These are phyloP conservation scores for Curvularia spicifera DNA, from an alignment of 2,329 filamentous ascomycete genomes.

Conservation along the genomic window DNA sequence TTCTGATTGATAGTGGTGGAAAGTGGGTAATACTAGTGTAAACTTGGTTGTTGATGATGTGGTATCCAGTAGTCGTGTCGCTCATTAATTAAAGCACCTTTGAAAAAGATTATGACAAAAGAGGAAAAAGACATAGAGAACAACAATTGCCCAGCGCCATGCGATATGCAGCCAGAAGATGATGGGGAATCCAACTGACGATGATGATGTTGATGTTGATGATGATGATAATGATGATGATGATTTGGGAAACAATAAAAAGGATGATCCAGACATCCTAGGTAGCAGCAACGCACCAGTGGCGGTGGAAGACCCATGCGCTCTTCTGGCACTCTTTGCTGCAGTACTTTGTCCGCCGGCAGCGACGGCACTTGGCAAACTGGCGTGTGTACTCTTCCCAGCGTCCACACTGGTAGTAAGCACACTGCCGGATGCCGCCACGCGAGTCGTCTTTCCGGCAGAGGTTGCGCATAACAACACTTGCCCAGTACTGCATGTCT, in stretches of 20 bases:
- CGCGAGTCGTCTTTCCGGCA: slow-evolving; percentile 96
- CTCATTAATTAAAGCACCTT: slow-evolving; percentile 49
- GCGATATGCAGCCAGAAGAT: slow-evolving; percentile 51
- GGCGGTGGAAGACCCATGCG: slow-evolving; percentile 96
- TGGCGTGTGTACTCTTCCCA: slow-evolving; percentile 98
- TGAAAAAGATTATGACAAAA: slow-evolving; percentile 34
- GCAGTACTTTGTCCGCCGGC: slow-evolving; percentile 97
- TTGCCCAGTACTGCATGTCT: slow-evolving; percentile 99
- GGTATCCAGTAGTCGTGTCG: slow-evolving; percentile 49
- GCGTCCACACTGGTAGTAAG: slow-evolving; percentile 96
- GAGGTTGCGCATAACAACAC: slow-evolving; percentile 97
- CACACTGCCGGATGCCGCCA: slow-evolving; percentile 94
- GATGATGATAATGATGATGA: background rate
- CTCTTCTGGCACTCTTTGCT: slow-evolving; percentile 99
- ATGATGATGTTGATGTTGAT: slow-evolving; percentile 1
- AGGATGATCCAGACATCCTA: slow-evolving; percentile 27
- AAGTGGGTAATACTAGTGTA: background rate
- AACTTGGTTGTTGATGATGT: slow-evolving; percentile 16
- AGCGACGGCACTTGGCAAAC: slow-evolving; percentile 96
- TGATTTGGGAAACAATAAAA: slow-evolving; percentile 25
- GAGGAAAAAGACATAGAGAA: background rate
- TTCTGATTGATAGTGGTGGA: slow-evolving; percentile 29
- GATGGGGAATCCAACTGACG: slow-evolving; percentile 34
- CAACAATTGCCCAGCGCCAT: slow-evolving; percentile 44
- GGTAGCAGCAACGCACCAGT: slow-evolving; percentile 89